A percentile compares a stretch with the other conserved stretches of the same genome.
These are phyloP conservation scores for Aaosphaeria arxii DNA, from an alignment of 2,329 filamentous ascomycete genomes.

Conservation along the genomic window DNA sequence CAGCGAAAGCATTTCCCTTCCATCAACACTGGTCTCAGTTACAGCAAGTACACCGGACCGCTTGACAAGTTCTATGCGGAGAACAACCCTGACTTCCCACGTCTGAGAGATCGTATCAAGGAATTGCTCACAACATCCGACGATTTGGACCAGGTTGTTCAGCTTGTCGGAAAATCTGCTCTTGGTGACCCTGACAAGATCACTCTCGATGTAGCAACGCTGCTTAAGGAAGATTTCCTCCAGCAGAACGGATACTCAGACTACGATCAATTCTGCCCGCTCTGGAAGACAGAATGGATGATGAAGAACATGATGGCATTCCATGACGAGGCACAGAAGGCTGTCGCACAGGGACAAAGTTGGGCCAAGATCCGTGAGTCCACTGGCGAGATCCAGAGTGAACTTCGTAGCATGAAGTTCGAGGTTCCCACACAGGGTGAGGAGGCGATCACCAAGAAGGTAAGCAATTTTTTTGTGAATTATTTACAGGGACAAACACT, in stretches of 20 bases:
- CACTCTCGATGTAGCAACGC: constrained; percentile 82
- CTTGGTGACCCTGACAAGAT: constrained; percentile 98
- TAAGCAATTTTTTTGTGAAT: too few species aligned
- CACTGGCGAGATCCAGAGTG: constrained; percentile 79
- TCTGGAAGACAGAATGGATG: constrained; percentile 99
- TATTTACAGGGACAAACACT: too few species aligned
- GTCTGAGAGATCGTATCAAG: constrained; percentile 87
- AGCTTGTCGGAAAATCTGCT: constrained; percentile 95
- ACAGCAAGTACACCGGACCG: constrained; percentile 90
- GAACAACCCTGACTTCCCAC: constrained; percentile 89
- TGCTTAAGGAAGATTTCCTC: constrained; percentile 97
- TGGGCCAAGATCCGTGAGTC: constrained; percentile 93
- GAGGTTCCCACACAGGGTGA: constrained; percentile 85
- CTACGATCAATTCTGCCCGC: constrained; percentile 97
- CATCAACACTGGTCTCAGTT: constrained; percentile 91
- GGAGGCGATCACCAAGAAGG: constrained; percentile 79
- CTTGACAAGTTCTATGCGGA: constrained; percentile 95
- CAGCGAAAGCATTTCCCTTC: constrained; percentile 99
- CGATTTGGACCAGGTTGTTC: constrained; percentile 96
- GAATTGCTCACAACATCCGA: constrained; percentile 93
- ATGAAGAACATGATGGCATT: constrained; percentile 99
- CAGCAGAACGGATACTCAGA: constrained; percentile 99
- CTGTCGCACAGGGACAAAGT: constrained; percentile 81
- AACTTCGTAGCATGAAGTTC: constrained; percentile 93
- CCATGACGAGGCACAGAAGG: constrained; percentile 97